phyloP scores from a whole-genome alignment of 202 grass and related monocot genomes.

The Panicum hallii region DNA sequence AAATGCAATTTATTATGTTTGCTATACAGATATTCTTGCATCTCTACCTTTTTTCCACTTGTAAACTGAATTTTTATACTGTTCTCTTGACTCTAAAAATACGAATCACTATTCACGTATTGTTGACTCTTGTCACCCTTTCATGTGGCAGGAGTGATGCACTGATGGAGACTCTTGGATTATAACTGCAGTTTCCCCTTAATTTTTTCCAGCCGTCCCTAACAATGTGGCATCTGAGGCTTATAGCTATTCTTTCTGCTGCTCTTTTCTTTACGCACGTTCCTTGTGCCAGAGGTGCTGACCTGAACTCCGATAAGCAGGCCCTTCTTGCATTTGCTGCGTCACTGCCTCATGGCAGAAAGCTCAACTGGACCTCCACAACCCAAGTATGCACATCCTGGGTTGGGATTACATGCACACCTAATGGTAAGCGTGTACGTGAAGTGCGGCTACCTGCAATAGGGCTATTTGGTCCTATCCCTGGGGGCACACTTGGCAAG shows the following conservation, averaged over 20 bases:
- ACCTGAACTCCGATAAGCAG: constrained; percentile 72
- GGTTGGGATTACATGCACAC: constrained; percentile 81
- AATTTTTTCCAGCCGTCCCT: constrained; percentile 21
- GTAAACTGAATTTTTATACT: not conserved
- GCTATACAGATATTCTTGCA: constrained; percentile 13
- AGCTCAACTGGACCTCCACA: constrained; percentile 80
- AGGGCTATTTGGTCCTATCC: constrained; percentile 81
- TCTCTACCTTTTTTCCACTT: constrained; percentile 6
- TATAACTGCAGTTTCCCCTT: constrained; percentile 38
- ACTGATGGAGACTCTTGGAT: constrained; percentile 40
- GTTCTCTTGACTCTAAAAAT: constrained; percentile 20
- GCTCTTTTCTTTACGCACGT: constrained; percentile 44
- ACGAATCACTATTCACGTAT: constrained; percentile 31
- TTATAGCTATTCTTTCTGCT: constrained; percentile 45
- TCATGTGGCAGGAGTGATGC: constrained; percentile 48
- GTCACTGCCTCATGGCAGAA: constrained; percentile 69
- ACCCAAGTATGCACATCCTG: constrained; percentile 76
- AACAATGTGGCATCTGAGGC: constrained; percentile 49
- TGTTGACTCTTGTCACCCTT: constrained; percentile 35
- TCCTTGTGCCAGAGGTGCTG: constrained; percentile 55
- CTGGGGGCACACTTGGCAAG: constrained; percentile 68
- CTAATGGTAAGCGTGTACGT: constrained; percentile 56
- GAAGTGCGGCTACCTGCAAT: constrained; percentile 66
- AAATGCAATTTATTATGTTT: constrained; percentile 9
- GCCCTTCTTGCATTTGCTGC: constrained; percentile 81